phyloP scores from a whole-genome alignment of 306 rosid genomes.

The Vigna hirtella region DNA sequence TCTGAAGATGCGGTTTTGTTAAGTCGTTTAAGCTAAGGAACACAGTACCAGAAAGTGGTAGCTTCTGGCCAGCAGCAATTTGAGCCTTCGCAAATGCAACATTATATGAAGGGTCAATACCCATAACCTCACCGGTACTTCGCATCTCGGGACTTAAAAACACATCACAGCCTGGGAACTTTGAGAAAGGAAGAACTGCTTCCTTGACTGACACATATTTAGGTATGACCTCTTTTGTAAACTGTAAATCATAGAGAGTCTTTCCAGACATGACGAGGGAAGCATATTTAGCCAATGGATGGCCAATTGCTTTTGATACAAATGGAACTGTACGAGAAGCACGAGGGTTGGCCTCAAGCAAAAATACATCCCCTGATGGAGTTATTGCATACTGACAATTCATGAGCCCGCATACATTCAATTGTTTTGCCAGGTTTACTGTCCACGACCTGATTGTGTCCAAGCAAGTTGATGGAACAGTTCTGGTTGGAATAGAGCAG shows the following conservation, averaged over 20 bases:
- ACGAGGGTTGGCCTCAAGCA: slow-evolving; percentile 96
- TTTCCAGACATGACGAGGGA: slow-evolving; percentile 98
- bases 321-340: slow-evolving; percentile 96
- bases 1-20: slow-evolving; percentile 85
- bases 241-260: slow-evolving; percentile 75
- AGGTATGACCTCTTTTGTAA: slow-evolving; percentile 88
- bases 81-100: slow-evolving; percentile 97
- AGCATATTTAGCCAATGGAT: slow-evolving; percentile 96
- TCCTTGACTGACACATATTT: slow-evolving; percentile 88
- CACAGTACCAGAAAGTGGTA: slow-evolving; percentile 84
- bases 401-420: slow-evolving; percentile 94
- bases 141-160: slow-evolving; percentile 98
- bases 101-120: slow-evolving; percentile 76
- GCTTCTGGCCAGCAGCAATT: slow-evolving; percentile 89
- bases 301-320: slow-evolving; percentile 96
- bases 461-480: slow-evolving; percentile 75
- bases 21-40: slow-evolving; percentile 91
- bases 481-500: slow-evolving; percentile 86
- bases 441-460: slow-evolving; percentile 91
- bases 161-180: slow-evolving; percentile 92
- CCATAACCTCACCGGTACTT: slow-evolving; percentile 99
- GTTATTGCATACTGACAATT: slow-evolving; percentile 97
- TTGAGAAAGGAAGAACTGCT: slow-evolving; percentile 97
- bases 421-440: slow-evolving; percentile 73
- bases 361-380: slow-evolving; percentile 72